Conservation (phyloP, 225 moss, liverwort and hornwort species). For the Anthoceros angustus region DNA sequence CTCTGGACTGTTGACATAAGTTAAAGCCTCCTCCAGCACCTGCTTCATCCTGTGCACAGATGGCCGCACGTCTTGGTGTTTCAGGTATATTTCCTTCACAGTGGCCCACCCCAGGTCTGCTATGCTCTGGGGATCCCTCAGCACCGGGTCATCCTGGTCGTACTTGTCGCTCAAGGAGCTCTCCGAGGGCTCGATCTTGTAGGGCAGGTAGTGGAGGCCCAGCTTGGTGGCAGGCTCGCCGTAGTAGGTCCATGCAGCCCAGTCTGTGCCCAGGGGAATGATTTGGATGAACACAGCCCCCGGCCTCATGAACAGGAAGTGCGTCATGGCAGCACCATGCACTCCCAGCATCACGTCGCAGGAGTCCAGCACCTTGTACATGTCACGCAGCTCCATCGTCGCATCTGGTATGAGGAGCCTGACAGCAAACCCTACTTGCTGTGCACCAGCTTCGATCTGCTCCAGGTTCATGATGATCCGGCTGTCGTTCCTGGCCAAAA, state of each 20-base stretch:
- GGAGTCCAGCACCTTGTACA: conserved; percentile 45
- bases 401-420: conserved; percentile 35
- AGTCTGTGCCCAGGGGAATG: conserved; percentile 68
- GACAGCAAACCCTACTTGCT: conserved; percentile 38
- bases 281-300: conserved; percentile 70
- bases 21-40: conserved; percentile 19
- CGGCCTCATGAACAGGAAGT: conserved; percentile 81
- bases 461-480: conserved; percentile 47
- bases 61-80: conserved; percentile 43
- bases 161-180: conserved; percentile 52
- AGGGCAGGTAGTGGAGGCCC: conserved; percentile 53
- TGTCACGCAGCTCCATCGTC: conserved; percentile 42
- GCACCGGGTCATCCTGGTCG: conserved; percentile 39
- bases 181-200: conserved; percentile 42
- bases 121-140: conserved; percentile 40
- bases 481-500: conserved; percentile 34
- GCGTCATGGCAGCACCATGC: conserved; percentile 90
- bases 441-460: conserved; percentile 26
- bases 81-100: conserved; percentile 55
- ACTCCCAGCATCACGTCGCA: conserved; percentile 85
- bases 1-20: not conserved
- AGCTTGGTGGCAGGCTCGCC: conserved; percentile 57
- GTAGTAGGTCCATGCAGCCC: conserved; percentile 70
- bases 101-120: conserved; percentile 47
- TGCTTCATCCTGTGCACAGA: conserved; percentile 22